A percentile compares a stretch with the other conserved stretches of the same genome.
Evolutionary conservation across 306 rosid genomes (phyloP).

Genomic region (Hippophae tibetana): DNA sequence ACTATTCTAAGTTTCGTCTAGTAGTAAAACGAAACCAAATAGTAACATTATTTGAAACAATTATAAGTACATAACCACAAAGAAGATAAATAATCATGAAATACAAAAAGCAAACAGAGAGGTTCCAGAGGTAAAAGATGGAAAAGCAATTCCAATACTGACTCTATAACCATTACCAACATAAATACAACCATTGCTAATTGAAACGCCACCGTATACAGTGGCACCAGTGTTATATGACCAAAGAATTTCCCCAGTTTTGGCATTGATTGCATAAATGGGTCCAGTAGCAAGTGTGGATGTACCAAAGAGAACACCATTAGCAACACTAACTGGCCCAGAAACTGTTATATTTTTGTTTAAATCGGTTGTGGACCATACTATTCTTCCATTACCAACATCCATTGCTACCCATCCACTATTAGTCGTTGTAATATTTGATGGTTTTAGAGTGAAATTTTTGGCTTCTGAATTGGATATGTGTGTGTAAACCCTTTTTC

Average conservation of each 20-base stretch:
- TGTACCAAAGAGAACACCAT: constrained; percentile 39
- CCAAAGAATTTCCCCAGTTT: constrained; percentile 36
- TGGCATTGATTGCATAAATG: constrained; percentile 27
- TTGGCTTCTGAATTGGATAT: constrained; percentile 20
- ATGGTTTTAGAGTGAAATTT: constrained; percentile 38
- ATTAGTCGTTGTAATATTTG: constrained; percentile 19
- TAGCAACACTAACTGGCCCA: constrained; percentile 49
- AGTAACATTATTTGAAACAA: too few species aligned
- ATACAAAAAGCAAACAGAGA: constrained; percentile 18
- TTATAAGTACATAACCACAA: too few species aligned
- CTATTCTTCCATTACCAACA: constrained; percentile 27
- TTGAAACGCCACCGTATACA: constrained; percentile 51
- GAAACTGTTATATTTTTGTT: constrained; percentile 4
- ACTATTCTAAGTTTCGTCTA: too few species aligned
- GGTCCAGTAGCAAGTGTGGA: constrained; percentile 29
- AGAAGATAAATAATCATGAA: background rate
- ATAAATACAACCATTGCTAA: constrained; percentile 47
- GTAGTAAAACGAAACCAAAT: too few species aligned
- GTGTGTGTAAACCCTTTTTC: constrained; percentile 42
- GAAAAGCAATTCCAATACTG: background rate
- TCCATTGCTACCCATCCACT: constrained; percentile 60
- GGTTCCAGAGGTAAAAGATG: constrained; percentile 5
- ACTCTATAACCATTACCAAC: constrained; percentile 42
- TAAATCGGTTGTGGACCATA: constrained; percentile 42
- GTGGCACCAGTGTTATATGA: constrained; percentile 24